Base-by-base conservation (phyloP, 1,284 basidiomycete species). In the Trametes pubescens region DNA sequence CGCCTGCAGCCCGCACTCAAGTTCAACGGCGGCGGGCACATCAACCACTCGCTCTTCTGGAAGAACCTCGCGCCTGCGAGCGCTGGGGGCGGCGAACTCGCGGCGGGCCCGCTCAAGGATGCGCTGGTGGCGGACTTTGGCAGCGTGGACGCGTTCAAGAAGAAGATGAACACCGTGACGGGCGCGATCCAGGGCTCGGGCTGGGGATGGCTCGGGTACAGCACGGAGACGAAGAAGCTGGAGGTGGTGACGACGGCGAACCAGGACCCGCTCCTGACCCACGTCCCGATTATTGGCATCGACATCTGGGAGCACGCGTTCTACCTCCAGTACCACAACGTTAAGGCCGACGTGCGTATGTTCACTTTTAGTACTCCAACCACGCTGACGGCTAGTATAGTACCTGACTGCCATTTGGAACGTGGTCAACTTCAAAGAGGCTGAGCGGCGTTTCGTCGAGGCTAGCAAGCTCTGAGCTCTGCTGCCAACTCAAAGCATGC, bases 301-400 rank as follows among this genome's bases (percentile, higher is more conserved):
- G 98, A 99, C 80, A 93, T 98, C 74, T 99, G 98, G 96, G 93
- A 95, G 78, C 94, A 95, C 79, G 93, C 90, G 16, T 92, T 91
- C 77, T 96, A 96, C 82, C 87, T 96, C 59, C 82, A 96, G 84
- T 96, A 96, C 84, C 88, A 93, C 83, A 96, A 96, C 76, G 93
- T 94, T 71, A 96, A 96, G 82, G 87, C 86, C 53, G 92, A 96
- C 74, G 93, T 95, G 74, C 80, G 93, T 84, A n/a, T 22, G 3
- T n/a, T 7, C 22, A 8, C 24, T 18, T 40, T 22, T 48, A 16
- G 60, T 21, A 10, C 43, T 3, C 21, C 35, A 46, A 13, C 16
- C 5, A 11, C 26, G 37, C 38, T 56, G 43, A 37, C 35, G 29
- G 4, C 51, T 57, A 35, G 37, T 40, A 32, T 70, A 94, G 91